Evolutionary conservation across 345 rosid genomes (phyloP).

Genomic region (Gossypium bickii): DNA sequence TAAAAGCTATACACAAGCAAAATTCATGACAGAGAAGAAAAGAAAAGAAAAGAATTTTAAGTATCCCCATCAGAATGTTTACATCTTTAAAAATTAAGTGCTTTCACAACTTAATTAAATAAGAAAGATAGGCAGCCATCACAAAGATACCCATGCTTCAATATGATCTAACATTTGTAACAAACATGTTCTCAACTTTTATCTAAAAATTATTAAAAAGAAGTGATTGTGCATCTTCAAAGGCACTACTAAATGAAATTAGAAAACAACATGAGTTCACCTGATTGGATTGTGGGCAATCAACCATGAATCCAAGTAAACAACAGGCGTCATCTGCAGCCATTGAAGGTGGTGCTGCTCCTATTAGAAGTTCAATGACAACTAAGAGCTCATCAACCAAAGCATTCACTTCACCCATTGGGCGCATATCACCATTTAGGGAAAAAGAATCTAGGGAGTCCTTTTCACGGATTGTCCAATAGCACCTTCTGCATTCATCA

Average conservation of each 20-base stretch:
- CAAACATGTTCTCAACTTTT: neutral
- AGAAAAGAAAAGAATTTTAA: neutral
- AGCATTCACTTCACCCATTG: slow-evolving; percentile 92
- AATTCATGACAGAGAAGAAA: neutral
- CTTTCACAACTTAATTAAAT: slow-evolving; percentile 4
- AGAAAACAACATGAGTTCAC: slow-evolving; percentile 27
- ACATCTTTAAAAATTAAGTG: neutral
- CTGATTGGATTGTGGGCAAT: slow-evolving; percentile 98
- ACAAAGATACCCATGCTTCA: neutral
- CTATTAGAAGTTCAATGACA: slow-evolving; percentile 90
- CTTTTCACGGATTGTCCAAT: slow-evolving; percentile 82
- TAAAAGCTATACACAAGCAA: neutral
- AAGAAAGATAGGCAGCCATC: neutral
- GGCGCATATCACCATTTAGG: slow-evolving; percentile 52
- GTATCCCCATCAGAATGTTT: neutral
- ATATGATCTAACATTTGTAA: neutral
- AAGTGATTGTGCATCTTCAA: neutral
- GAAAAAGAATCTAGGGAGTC: slow-evolving; percentile 68
- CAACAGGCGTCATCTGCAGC: slow-evolving; percentile 72
- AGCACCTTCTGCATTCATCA: slow-evolving; percentile 98
- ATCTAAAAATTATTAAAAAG: neutral
- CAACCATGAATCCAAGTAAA: slow-evolving; percentile 90
- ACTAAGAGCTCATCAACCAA: slow-evolving; percentile 97
- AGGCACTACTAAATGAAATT: neutral
- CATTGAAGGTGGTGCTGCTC: slow-evolving; percentile 74